Evolutionary conservation across 2,329 filamentous ascomycete genomes (phyloP).

Genomic region (Atkinsonella hypoxylon): DNA sequence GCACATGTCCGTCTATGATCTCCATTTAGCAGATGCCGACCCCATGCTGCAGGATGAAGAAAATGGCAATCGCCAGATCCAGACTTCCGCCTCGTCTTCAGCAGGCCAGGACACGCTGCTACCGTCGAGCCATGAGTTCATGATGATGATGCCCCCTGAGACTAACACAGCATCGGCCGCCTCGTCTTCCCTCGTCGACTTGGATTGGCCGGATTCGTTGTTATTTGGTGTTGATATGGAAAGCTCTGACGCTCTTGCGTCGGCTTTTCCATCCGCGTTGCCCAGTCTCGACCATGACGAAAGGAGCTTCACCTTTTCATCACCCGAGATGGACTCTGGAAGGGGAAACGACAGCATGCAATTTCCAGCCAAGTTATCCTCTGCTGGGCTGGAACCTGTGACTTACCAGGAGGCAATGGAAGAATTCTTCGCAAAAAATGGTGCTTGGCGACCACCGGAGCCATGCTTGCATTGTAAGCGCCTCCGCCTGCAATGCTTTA

Average conservation of each 20-base stretch:
- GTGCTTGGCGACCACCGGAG: slow-evolving; percentile 27
- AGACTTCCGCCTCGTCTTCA: background rate
- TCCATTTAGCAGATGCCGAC: slow-evolving; percentile 4
- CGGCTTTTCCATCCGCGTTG: background rate
- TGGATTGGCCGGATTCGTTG: slow-evolving; percentile 7
- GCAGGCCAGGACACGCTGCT: background rate
- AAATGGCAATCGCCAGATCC: background rate
- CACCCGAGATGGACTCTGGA: background rate
- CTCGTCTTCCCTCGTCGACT: background rate
- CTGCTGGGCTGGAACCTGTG: background rate
- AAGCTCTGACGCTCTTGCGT: background rate
- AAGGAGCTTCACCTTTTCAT: slow-evolving; percentile 1
- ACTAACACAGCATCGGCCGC: background rate
- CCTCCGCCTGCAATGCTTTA: slow-evolving; percentile 34
- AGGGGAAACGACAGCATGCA: background rate
- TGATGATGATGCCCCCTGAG: background rate
- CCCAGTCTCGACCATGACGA: slow-evolving; percentile 2
- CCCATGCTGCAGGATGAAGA: background rate
- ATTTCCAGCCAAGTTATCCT: background rate
- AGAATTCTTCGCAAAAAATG: slow-evolving; percentile 27
- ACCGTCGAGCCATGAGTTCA: background rate
- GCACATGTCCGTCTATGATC: slow-evolving; percentile 6
- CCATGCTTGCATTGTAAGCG: slow-evolving; percentile 33
- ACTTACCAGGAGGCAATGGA: slow-evolving; percentile 17
- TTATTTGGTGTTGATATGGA: slow-evolving; percentile 3